phyloP scores from a whole-genome alignment of 768 basidiomycete genomes.

The Tulasnella sp. region DNA sequence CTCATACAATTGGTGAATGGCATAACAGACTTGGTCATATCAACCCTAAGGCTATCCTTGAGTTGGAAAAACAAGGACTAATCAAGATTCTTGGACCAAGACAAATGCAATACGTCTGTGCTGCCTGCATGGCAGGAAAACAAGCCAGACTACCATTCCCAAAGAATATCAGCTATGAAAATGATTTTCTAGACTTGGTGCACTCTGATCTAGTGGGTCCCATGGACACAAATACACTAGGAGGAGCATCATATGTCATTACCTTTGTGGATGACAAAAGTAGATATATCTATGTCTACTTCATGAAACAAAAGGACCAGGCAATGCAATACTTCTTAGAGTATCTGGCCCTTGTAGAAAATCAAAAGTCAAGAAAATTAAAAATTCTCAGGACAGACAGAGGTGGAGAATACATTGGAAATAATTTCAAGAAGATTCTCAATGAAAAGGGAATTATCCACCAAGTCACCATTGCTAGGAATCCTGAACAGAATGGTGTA shows the following conservation, averaged over 20 bases:
- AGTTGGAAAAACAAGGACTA: too few species aligned
- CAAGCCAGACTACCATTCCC: conserved; percentile 12
- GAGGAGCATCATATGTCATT: conserved; percentile 9
- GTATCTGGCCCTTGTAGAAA: conserved; percentile 28
- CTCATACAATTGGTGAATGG: too few species aligned
- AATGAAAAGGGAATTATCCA: conserved; percentile 14
- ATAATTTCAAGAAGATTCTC: background rate
- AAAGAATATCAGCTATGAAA: background rate
- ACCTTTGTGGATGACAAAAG: conserved; percentile 11
- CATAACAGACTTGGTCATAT: too few species aligned
- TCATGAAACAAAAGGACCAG: background rate
- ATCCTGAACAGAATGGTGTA: conserved; percentile 15
- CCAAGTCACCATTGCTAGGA: conserved; percentile 5
- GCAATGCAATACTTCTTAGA: conserved; percentile 20
- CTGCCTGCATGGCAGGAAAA: conserved; percentile 10
- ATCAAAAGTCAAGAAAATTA: conserved; percentile 21
- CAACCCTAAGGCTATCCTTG: too few species aligned
- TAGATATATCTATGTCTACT: background rate
- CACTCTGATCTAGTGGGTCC: conserved; percentile 15
- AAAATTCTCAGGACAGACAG: conserved; percentile 26
- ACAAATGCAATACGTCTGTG: background rate
- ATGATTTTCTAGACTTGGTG: background rate
- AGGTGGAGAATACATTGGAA: conserved; percentile 28
- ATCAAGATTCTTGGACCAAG: too few species aligned
- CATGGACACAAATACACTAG: background rate